These are phyloP conservation scores for Stephania japonica DNA, from an alignment of 164 flowering plant species.

Conservation along the genomic window DNA sequence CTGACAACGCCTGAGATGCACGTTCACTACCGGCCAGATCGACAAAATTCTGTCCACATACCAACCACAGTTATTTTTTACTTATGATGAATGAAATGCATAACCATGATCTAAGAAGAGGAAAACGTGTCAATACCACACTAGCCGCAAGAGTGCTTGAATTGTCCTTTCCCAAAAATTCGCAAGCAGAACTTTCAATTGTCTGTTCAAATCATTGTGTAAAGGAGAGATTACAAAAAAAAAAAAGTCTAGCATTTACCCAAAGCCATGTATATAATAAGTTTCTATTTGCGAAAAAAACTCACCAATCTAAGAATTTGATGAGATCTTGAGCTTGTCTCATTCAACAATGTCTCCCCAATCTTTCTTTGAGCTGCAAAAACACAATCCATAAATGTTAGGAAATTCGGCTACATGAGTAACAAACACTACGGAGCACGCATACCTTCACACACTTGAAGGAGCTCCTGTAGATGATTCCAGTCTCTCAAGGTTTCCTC, in stretches of 20 bases:
- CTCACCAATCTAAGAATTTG: constrained; percentile 88
- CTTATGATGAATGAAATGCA: not conserved
- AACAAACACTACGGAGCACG: not conserved
- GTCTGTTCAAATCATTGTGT: constrained; percentile 41
- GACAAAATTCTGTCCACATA: constrained; percentile 66
- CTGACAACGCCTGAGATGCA: constrained; percentile 82
- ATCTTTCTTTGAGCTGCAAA: constrained; percentile 83
- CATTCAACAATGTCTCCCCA: constrained; percentile 86
- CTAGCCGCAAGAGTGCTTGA: constrained; percentile 70
- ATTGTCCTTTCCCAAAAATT: constrained; percentile 36
- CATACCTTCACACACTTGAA: constrained; percentile 79
- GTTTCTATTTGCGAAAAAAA: not conserved
- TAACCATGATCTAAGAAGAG: not conserved
- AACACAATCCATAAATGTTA: constrained; percentile 10
- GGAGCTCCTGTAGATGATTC: constrained; percentile 64
- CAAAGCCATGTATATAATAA: constrained; percentile 4
- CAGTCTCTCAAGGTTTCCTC: constrained; percentile 64
- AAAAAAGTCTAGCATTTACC: not conserved
- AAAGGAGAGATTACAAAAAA: not conserved
- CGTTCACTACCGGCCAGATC: constrained; percentile 99
- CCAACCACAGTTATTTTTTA: not conserved
- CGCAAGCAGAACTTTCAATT: constrained; percentile 73
- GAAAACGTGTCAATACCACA: constrained; percentile 53
- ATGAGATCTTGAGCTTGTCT: constrained; percentile 95
- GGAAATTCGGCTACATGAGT: not conserved